These are phyloP conservation scores for Aspergillus caelatus DNA, from an alignment of 2,329 filamentous ascomycete species.

Conservation along the genomic window DNA sequence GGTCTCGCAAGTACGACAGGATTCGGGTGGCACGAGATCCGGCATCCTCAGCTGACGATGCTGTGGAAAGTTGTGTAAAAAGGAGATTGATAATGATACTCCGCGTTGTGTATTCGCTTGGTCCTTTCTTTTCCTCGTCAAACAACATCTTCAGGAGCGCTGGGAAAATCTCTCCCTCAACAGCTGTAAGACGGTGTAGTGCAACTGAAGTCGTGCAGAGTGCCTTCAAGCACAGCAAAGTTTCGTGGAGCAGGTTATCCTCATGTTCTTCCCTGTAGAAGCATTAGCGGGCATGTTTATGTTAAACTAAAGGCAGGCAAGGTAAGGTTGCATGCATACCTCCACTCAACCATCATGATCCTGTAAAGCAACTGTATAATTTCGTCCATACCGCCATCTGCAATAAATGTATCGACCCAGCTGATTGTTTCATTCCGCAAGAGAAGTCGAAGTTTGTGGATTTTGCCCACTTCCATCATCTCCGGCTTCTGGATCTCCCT, in stretches of 20 bases:
- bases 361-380: conserved; percentile 83
- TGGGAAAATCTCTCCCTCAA: conserved; percentile 81
- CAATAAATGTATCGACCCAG: conserved; percentile 93
- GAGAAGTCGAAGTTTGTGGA: conserved; percentile 88
- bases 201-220: conserved; percentile 89
- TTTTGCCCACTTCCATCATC: conserved; percentile 85
- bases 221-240: conserved; percentile 88
- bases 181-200: conserved; percentile 76
- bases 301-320: not conserved
- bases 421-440: conserved; percentile 92
- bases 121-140: conserved; percentile 96
- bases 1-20: conserved; percentile 78
- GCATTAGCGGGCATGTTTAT: conserved; percentile 27
- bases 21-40: conserved; percentile 69
- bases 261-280: conserved; percentile 83
- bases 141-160: conserved; percentile 87
- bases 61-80: conserved; percentile 81
- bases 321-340: conserved; percentile 56
- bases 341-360: conserved; percentile 96
- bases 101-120: conserved; percentile 92
- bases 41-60: conserved; percentile 63
- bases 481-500: conserved; percentile 79
- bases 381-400: conserved; percentile 87
- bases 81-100: conserved; percentile 86
- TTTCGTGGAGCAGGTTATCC: conserved; percentile 88